A percentile compares a stretch with the other conserved stretches of the same genome.
Evolutionary conservation across 768 basidiomycete genomes (phyloP).

Genomic region (Panellus pusillus): DNA sequence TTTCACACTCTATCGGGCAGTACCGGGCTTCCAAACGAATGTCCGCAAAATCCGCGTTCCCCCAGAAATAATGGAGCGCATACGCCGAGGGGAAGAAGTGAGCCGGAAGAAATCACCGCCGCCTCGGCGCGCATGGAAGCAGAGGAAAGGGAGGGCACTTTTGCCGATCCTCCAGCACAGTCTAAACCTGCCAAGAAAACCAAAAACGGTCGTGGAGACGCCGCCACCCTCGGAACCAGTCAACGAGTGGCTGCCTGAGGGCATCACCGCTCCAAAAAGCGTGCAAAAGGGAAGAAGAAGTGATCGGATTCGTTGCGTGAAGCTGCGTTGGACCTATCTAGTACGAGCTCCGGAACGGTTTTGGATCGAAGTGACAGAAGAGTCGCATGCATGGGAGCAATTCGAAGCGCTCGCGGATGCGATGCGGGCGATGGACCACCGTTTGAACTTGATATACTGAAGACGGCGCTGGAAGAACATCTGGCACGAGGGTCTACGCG

Average conservation of each 20-base stretch:
- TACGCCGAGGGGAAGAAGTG: slow-evolving; percentile 52
- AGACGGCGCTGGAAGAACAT: background rate
- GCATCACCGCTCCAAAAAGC: slow-evolving; percentile 45
- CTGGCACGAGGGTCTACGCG: background rate
- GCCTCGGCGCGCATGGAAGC: slow-evolving; percentile 45
- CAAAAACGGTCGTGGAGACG: slow-evolving; percentile 16
- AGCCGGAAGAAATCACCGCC: slow-evolving; percentile 51
- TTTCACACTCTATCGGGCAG: slow-evolving; percentile 27
- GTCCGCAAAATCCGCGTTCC: slow-evolving; percentile 51
- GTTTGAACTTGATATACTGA: background rate
- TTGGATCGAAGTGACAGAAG: no score
- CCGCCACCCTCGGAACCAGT: slow-evolving; percentile 22
- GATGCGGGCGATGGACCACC: background rate
- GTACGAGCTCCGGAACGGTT: no score
- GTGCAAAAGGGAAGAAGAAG: slow-evolving; percentile 37
- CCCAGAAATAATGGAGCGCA: slow-evolving; percentile 54
- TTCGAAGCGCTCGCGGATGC: no score
- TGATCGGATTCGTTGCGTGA: slow-evolving; percentile 10
- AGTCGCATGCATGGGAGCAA: no score
- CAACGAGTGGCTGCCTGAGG: slow-evolving; percentile 56
- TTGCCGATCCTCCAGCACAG: slow-evolving; percentile 4
- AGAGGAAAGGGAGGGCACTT: slow-evolving; percentile 18
- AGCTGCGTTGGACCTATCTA: background rate
- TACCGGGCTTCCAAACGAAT: slow-evolving; percentile 56
- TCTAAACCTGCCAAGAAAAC: slow-evolving; percentile 11